Percentiles rank a stretch among this genome's conserved stretches.
Conservation (phyloP, 257 asterid genomes). For the Catharanthus roseus region DNA sequence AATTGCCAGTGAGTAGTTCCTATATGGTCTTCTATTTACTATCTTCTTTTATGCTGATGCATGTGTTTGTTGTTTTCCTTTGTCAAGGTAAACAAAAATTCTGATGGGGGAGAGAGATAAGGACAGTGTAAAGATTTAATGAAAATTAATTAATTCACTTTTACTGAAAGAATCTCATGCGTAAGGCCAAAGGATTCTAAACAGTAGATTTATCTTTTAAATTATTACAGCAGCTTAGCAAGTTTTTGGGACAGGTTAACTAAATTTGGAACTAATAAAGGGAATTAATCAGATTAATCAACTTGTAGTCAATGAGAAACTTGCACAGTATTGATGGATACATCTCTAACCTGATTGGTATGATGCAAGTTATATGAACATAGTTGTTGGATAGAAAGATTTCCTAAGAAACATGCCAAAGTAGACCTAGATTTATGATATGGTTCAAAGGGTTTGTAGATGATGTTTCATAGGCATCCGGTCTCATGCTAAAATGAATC, state of each 20-base stretch:
- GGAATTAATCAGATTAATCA: background rate
- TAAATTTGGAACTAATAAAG: background rate
- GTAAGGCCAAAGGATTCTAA: background rate
- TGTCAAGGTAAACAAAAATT: background rate
- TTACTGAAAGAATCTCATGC: background rate
- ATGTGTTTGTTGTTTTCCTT: too few relatives aligned
- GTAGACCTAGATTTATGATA: background rate
- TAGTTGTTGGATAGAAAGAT: too few relatives aligned
- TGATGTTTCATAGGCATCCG: too few relatives aligned
- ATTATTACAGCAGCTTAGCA: background rate
- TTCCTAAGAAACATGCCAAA: background rate
- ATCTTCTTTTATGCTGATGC: background rate
- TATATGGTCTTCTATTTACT: background rate
- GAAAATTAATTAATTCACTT: background rate
- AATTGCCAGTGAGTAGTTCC: slow-evolving; percentile 80
- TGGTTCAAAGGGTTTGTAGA: background rate
- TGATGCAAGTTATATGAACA: too few relatives aligned
- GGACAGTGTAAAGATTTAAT: too few relatives aligned
- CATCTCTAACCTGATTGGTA: background rate
- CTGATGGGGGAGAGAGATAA: too few relatives aligned
- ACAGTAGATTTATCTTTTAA: background rate
- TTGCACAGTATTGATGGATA: background rate
- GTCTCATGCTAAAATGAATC: background rate
- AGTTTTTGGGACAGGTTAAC: too few relatives aligned
- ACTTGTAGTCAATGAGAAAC: background rate